Evolutionary conservation across 352 stramenopile genomes (phyloP), one percentile per base, ranked within the genome.

Genomic region (Phytophthora fragariaefolia): DNA sequence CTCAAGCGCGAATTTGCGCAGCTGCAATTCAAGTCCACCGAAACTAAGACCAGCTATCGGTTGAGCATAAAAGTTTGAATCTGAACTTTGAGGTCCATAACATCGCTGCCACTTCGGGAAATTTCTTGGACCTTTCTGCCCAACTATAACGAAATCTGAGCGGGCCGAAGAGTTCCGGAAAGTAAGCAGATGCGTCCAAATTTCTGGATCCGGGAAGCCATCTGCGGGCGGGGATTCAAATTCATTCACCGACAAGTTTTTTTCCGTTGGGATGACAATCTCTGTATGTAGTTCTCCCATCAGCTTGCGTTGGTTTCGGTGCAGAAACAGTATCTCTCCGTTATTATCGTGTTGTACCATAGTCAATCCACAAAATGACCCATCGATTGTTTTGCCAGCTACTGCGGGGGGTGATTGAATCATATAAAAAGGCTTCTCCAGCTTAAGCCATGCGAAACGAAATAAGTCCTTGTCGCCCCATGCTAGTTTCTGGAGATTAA

Each of bases 121-220:
- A 24, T 17, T 18, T 30, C 42, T 8, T 42, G 20, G 2, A 38
- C 36, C 68, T 10, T 27, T 24, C 1, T 46, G 12, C 6, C 40
- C 27, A 1, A 34, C 17, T 20, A 66, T 34, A 7, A 38, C 24
- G 30, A 63, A 68, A 13, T 52, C 10, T 24, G 48, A 54, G n/a
- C n/a, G 34, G 4, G n/a, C 18, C 1, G 51, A 47, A 12, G 26
- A 45, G 15, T 63, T 62, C 6, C 51, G 30, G 28, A 80, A 84
- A 4, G 46, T 58, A n/a, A 80, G 57, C 46, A 84, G 22, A 46
- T 76, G 66, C 8, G 69, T 76, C 76, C 76, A 82, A 22, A 63
- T 62, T 27, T 43, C 30, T 28, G 60, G 43, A 50, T 63, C 60
- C 10, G 51, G 51, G 20, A 47, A 57, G 12, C 30, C 36, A 42